Evolutionary conservation across 148 eudicot genomes (phyloP), one percentile per base, ranked within the genome.

Genomic region (Chenopodium berlandieri): DNA sequence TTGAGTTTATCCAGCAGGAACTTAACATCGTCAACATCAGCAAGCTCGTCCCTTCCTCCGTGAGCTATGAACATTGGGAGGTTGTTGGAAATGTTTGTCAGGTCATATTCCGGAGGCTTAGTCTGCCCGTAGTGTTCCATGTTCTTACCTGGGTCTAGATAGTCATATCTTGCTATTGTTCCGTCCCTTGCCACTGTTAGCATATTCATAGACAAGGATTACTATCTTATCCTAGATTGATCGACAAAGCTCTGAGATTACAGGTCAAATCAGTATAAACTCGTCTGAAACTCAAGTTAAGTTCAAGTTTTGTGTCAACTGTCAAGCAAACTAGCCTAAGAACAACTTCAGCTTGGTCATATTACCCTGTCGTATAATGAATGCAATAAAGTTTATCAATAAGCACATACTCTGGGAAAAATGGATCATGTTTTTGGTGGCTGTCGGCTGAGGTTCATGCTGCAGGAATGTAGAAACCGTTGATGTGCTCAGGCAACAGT

Each of bases 361-460:
- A 10, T 14, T 2, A 10, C 14, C 56, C 16, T 12, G 56, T 14
- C 72, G 7, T 34, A 70, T 32, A 56, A 65, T 13, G 10, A 34
- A 40, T 9, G 22, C 58, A 44, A 14, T 25, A 6, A 23, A 23
- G 19, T 27, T 52, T 4, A 17, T 31, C 47, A 82, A 77, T 50
- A 77, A 23, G 34, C n/a, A 78, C 97, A 69, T 91, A 93, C 97
- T 90, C 78, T 93, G 97, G 44, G 94, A 88, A 71, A 93, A 71
- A 86, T 93, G 97, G 81, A 93, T 86, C 91, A 93, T 86, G 88
- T 93, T 93, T 84, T 89, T 93, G 66, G 92, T 90, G 19, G 97
- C 79, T 19, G 94, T 93, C 25, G 94, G 83, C 77, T 91, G 91
- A 77, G 94, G 89, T 81, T 88, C 91, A 75, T 84, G 86, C 27